These are phyloP conservation scores for Mycena albidolilacea DNA, from an alignment of 768 basidiomycete genomes.

Conservation along the genomic window DNA sequence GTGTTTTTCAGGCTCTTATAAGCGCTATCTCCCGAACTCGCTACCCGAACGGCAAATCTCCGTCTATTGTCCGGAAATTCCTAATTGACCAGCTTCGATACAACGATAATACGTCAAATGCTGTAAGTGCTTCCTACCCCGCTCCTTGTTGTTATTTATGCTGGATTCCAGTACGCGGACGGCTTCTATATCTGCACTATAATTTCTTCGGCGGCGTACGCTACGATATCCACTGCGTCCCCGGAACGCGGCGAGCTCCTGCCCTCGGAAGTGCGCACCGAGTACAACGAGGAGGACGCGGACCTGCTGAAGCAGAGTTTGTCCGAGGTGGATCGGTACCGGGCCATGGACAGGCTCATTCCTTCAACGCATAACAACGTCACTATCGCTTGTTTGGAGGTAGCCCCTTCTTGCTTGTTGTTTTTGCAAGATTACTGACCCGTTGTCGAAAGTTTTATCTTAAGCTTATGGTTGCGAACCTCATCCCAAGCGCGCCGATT, in stretches of 20 bases:
- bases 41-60: slow-evolving; percentile 89
- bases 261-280: slow-evolving; percentile 74
- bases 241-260: slow-evolving; percentile 87
- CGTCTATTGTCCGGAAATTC: slow-evolving; percentile 87
- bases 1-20: slow-evolving; percentile 72
- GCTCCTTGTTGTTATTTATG: slow-evolving; percentile 11
- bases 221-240: slow-evolving; percentile 81
- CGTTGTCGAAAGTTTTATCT: slow-evolving; percentile 75
- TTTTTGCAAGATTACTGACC: slow-evolving; percentile 18
- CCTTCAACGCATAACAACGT: slow-evolving; percentile 96
- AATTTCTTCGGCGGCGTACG: slow-evolving; percentile 85
- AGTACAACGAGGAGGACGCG: slow-evolving; percentile 78
- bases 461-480: slow-evolving; percentile 80
- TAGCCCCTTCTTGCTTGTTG: slow-evolving; percentile 48
- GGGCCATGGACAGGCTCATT: slow-evolving; percentile 95
- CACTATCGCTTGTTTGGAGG: slow-evolving; percentile 92
- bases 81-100: slow-evolving; percentile 94
- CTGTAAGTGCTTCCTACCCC: slow-evolving; percentile 63
- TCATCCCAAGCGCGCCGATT: slow-evolving; percentile 82
- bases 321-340: slow-evolving; percentile 90
- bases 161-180: slow-evolving; percentile 81
- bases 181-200: slow-evolving; percentile 91
- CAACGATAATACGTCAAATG: slow-evolving; percentile 95
- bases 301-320: slow-evolving; percentile 81
- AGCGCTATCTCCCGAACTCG: slow-evolving; percentile 89